Conservation (phyloP, 2,329 filamentous ascomycete species). For the Ophiocordyceps sinensis region DNA sequence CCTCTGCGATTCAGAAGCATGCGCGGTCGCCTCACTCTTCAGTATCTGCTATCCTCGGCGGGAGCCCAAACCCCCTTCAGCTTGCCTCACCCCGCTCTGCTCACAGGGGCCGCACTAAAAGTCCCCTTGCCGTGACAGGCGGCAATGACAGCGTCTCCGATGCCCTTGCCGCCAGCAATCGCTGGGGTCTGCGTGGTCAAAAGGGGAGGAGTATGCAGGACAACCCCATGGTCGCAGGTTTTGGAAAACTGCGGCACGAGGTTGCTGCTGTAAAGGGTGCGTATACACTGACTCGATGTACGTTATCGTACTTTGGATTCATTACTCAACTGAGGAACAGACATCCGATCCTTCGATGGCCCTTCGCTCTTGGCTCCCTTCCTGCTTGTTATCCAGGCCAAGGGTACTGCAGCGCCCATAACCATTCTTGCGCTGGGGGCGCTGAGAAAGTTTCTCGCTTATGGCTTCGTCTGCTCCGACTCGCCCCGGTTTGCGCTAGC, state of each 20-base stretch:
- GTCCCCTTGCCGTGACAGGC: constrained; percentile 14
- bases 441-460: constrained; percentile 91
- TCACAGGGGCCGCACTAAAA: constrained; percentile 26
- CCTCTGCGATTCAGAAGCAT: constrained; percentile 95
- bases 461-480: constrained; percentile 71
- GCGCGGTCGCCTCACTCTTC: constrained; percentile 91
- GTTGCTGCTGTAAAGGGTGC: constrained; percentile 70
- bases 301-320: not conserved
- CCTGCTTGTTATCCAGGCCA: constrained; percentile 89
- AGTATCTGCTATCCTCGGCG: constrained; percentile 87
- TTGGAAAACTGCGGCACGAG: constrained; percentile 78
- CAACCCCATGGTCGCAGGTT: constrained; percentile 89
- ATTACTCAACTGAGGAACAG: constrained; percentile 24
- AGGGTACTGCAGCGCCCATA: constrained; percentile 89
- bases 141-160: constrained; percentile 33
- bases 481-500: constrained; percentile 82
- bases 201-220: constrained; percentile 96
- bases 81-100: constrained; percentile 32
- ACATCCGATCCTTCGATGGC: constrained; percentile 80
- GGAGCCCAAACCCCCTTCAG: constrained; percentile 45
- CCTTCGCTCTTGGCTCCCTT: constrained; percentile 84
- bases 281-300: not conserved
- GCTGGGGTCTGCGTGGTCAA: constrained; percentile 89
- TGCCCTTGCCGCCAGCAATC: constrained; percentile 45
- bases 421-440: constrained; percentile 88